A percentile compares a stretch with the other conserved stretches of the same genome.
Conservation (phyloP, 768 basidiomycete species). For the Scleroderma bovista region DNA sequence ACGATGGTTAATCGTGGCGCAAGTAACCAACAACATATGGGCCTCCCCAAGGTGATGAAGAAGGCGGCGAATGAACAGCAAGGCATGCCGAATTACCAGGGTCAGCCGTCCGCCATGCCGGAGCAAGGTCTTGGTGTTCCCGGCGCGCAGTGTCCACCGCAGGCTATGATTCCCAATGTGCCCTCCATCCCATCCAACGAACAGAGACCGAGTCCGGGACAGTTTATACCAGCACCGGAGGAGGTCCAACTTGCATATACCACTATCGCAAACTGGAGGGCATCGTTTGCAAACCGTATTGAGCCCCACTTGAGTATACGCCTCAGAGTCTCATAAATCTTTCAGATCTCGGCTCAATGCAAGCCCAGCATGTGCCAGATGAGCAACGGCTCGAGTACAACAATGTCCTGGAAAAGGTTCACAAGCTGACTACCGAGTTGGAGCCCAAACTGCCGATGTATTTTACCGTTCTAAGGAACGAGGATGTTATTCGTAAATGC, state of each 20-base stretch:
- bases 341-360: conserved; percentile 28
- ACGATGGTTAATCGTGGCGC: conserved; percentile 29
- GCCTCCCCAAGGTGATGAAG: conserved; percentile 12
- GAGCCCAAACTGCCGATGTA: conserved; percentile 47
- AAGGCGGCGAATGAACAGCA: conserved; percentile 17
- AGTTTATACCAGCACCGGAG: conserved; percentile 25
- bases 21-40: conserved; percentile 10
- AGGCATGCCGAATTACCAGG: conserved; percentile 14
- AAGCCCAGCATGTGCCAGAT: conserved; percentile 36
- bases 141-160: conserved; percentile 14
- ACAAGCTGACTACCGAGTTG: conserved; percentile 41
- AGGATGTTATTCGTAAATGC: conserved; percentile 43
- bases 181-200: conserved; percentile 11
- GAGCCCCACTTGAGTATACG: conserved; percentile 11
- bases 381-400: conserved; percentile 54
- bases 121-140: conserved; percentile 14
- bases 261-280: conserved; percentile 29
- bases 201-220: conserved; percentile 8
- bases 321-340: conserved; percentile 8
- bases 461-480: conserved; percentile 40
- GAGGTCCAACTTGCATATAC: conserved; percentile 26
- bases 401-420: conserved; percentile 43
- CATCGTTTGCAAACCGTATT: conserved; percentile 29
- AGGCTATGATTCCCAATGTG: conserved; percentile 7
- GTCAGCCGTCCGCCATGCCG: conserved; percentile 12